A percentile compares a stretch with the other conserved stretches of the same genome.
Evolutionary conservation across 352 stramenopile species (phyloP).

Genomic region (Phytophthora multivora): DNA sequence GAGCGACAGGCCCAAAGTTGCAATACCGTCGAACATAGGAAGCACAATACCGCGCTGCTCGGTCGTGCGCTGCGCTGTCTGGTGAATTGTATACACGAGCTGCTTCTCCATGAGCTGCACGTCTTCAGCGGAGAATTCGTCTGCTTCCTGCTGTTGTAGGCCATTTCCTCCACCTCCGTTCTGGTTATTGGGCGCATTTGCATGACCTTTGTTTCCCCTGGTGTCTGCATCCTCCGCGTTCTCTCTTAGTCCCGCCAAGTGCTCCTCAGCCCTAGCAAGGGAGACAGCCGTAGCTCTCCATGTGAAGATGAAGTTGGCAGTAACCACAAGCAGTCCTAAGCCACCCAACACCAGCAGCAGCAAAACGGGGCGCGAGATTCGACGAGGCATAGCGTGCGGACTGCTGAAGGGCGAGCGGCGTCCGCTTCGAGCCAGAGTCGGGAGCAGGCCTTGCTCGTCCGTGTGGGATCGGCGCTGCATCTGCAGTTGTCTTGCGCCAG

Average conservation of each 20-base stretch:
- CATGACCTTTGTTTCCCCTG: neutral
- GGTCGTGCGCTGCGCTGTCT: slow-evolving; percentile 30
- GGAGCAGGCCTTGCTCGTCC: slow-evolving; percentile 26
- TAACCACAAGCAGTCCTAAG: slow-evolving; percentile 31
- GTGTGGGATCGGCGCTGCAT: slow-evolving; percentile 32
- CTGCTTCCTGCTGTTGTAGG: slow-evolving; percentile 1
- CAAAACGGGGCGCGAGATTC: slow-evolving; percentile 17
- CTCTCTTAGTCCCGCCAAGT: slow-evolving; percentile 19
- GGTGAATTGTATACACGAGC: slow-evolving; percentile 40
- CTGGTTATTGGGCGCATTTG: neutral
- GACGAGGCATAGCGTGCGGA: slow-evolving; percentile 24
- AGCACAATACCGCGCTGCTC: slow-evolving; percentile 61
- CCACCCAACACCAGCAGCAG: slow-evolving; percentile 20
- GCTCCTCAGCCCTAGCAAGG: slow-evolving; percentile 9
- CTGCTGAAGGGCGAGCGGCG: slow-evolving; percentile 28
- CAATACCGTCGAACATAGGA: slow-evolving; percentile 57
- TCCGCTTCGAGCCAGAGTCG: slow-evolving; percentile 24
- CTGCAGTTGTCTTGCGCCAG: neutral
- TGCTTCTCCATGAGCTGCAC: slow-evolving; percentile 37
- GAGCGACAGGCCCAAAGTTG: slow-evolving; percentile 54
- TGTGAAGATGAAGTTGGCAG: slow-evolving; percentile 34
- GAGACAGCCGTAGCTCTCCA: slow-evolving; percentile 30
- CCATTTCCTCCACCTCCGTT: neutral
- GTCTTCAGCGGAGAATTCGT: slow-evolving; percentile 22
- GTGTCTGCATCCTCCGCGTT: neutral